Evolutionary conservation across 1,139 yeast genomes (phyloP).

Genomic region (Yamadazyma mexicana): DNA sequence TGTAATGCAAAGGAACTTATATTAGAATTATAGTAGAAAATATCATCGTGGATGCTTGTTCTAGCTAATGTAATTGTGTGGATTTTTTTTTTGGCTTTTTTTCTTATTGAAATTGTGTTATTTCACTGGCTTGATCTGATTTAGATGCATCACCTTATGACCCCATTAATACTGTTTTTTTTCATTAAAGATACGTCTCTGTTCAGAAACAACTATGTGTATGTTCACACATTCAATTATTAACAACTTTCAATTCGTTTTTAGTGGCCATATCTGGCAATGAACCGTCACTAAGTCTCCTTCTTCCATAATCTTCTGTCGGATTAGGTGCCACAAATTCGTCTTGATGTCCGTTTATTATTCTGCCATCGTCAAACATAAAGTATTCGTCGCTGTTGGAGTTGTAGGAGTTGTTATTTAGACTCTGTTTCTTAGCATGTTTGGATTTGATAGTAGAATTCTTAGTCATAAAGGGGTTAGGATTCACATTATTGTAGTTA

Average conservation of each 20-base stretch:
- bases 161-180: too few species aligned
- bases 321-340: constrained; percentile 17
- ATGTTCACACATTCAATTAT: constrained; percentile 25
- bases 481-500: constrained; percentile 17
- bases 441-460: constrained; percentile 17
- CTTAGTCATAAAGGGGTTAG: constrained; percentile 23
- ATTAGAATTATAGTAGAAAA: neutral
- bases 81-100: too few species aligned
- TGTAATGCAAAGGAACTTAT: neutral
- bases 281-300: constrained; percentile 68
- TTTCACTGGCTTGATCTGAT: too few species aligned
- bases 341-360: constrained; percentile 10
- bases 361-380: constrained; percentile 19
- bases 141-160: too few species aligned
- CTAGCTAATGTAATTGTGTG: too few species aligned
- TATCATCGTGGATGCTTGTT: too few species aligned
- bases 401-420: constrained; percentile 24
- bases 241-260: constrained; percentile 48
- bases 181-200: too few species aligned
- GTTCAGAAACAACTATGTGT: too few species aligned
- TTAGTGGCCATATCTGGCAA: constrained; percentile 62
- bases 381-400: constrained; percentile 28
- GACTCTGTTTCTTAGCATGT: constrained; percentile 17
- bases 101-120: too few species aligned
- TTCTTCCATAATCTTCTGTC: constrained; percentile 40